A percentile compares a stretch with the other conserved stretches of the same genome.
Conservation (phyloP, 768 basidiomycete genomes). For the Lentinus tigrinus region DNA sequence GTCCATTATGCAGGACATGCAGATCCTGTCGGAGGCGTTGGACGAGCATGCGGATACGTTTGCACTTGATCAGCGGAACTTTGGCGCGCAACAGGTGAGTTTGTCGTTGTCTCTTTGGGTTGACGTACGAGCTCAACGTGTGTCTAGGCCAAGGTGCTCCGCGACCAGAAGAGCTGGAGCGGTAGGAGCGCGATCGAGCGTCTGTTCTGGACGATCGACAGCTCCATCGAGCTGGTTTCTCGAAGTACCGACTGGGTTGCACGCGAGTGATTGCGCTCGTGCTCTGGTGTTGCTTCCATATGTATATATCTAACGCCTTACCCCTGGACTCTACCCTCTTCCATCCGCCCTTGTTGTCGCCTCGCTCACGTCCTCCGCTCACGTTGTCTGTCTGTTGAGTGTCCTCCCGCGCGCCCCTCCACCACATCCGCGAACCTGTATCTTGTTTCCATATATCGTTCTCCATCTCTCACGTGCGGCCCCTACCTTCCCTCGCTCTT, state of each 20-base stretch:
- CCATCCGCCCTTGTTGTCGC: not conserved
- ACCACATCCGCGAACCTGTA: not conserved
- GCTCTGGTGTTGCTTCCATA: not conserved
- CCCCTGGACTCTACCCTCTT: not conserved
- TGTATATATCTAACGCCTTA: not conserved
- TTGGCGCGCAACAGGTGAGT: conserved; percentile 92
- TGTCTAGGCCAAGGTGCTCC: conserved; percentile 86
- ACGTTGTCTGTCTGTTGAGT: not conserved
- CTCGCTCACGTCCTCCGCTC: not conserved
- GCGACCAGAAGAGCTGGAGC: conserved; percentile 96
- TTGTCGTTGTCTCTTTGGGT: not conserved
- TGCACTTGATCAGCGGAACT: conserved; percentile 91
- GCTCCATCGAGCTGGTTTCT: conserved; percentile 82
- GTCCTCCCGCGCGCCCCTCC: not conserved
- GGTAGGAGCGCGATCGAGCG: conserved; percentile 87
- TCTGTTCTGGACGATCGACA: conserved; percentile 90
- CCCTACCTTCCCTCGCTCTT: not conserved
- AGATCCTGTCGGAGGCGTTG: conserved; percentile 80
- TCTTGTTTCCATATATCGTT: conserved; percentile 1
- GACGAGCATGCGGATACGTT: conserved; percentile 92
- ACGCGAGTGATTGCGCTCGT: conserved; percentile 23
- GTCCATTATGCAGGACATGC: conserved; percentile 84
- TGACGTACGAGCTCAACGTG: not conserved
- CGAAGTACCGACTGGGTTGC: conserved; percentile 83
- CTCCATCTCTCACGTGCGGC: not conserved